Evolutionary conservation across 768 basidiomycete genomes (phyloP).

Genomic region (Lyophyllum atratum): DNA sequence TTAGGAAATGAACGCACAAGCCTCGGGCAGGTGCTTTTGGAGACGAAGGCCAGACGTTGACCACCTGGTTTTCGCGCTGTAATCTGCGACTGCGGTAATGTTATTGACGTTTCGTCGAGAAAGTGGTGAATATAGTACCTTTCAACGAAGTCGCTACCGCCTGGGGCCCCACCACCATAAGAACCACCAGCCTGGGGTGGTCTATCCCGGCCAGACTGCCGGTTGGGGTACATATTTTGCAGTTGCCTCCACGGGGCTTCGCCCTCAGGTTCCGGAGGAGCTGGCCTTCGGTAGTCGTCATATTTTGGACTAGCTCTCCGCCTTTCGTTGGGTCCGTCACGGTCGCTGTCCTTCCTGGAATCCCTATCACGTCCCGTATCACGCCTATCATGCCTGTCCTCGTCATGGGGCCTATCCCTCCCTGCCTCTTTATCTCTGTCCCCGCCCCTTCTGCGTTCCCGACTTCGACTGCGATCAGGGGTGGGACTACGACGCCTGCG

Average conservation of each 20-base stretch:
- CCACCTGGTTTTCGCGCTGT: constrained; percentile 58
- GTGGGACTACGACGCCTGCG: constrained; percentile 32
- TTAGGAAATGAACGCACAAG: constrained; percentile 42
- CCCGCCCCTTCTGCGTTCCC: constrained; percentile 28
- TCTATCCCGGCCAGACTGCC: constrained; percentile 31
- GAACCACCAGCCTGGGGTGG: constrained; percentile 31
- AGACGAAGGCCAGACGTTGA: constrained; percentile 82
- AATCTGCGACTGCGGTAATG: constrained; percentile 58
- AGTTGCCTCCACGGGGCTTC: constrained; percentile 46
- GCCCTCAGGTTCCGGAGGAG: constrained; percentile 33
- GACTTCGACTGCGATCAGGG: constrained; percentile 32
- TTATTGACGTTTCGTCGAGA: constrained; percentile 2
- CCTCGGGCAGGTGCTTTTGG: constrained; percentile 66
- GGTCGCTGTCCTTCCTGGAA: constrained; percentile 4
- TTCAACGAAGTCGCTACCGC: constrained; percentile 63
- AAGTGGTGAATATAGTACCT: constrained; percentile 45
- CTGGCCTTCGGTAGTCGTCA: constrained; percentile 52
- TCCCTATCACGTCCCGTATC: constrained; percentile 24
- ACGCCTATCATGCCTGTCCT: constrained; percentile 20
- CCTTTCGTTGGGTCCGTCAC: constrained; percentile 8
- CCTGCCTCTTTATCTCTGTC: constrained; percentile 24
- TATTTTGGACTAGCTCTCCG: constrained; percentile 61
- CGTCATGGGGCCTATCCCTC: constrained; percentile 19
- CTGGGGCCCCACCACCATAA: constrained; percentile 36
- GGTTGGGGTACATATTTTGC: constrained; percentile 59